Base-by-base conservation (phyloP, 768 basidiomycete genomes). In the Calocybe cyanea region DNA sequence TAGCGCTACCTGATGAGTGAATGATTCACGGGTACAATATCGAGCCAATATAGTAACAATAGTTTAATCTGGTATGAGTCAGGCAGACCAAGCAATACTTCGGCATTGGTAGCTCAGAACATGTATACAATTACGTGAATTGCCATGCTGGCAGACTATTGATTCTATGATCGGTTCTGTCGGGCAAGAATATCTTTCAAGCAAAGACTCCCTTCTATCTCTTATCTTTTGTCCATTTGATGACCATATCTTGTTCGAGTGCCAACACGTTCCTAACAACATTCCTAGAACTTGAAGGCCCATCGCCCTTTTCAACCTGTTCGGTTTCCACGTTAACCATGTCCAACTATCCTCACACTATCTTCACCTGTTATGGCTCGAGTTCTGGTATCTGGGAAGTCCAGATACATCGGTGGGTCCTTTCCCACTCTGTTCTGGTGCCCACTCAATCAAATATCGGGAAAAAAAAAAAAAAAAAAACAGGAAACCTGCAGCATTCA, bases 371-470 rank as follows among this genome's bases (percentile, higher is more conserved):
- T 3, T 71, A 53, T 0, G 63, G 48, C 3, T 67, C 63, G 46
- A 90, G 59, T n/a, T 55, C 58, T 4, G 81, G 76, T 0, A 71
- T 49, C 4, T 80, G 71, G 13, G 87, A 64, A 1, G 81, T 72
- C 80, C 85, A 89, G 13, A 88, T 41, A 20, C 65, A 48, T 5
- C 81, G 69, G 53, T 90, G 87, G 7, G 77, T 55, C 72, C 62
- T 1, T 73, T 67, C 7, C 80, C 72, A 37, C 68, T 53, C 41
- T 81, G 75, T 56, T 81, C 78, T 0, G 86, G 83, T 0, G 80
- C 77, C 83, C 83, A 87, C 24, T 76, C 67, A 42, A 90, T 82
- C 52, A 74, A 67, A 56, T 89, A 90, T 45, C 87, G 71, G 46
- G 84, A 58, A 0, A 86, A 72, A n/a, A n/a, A n/a, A n/a, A n/a